Conservation (phyloP, 2,329 filamentous ascomycete species). For the Ophiostoma perfectum region DNA sequence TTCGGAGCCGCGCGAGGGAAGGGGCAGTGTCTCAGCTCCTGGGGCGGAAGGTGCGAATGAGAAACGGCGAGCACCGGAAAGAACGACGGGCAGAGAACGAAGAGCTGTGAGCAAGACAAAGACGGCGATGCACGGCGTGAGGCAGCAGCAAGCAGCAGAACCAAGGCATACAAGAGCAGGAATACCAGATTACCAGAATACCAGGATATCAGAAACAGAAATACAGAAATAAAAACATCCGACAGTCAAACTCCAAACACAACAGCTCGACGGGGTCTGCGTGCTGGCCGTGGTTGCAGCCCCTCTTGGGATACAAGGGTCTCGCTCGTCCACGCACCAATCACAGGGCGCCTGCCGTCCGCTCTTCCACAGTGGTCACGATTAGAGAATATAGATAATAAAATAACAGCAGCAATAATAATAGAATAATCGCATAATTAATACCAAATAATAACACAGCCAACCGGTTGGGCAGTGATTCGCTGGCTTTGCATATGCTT, state of each 20-base stretch:
- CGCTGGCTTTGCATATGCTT: slow-evolving; percentile 4
- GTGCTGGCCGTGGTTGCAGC: too few species aligned
- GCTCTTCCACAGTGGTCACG: too few species aligned
- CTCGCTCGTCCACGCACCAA: too few species aligned
- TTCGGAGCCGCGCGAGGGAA: background rate
- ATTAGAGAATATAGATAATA: background rate
- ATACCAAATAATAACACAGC: background rate
- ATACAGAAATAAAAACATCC: too few species aligned
- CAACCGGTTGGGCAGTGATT: background rate
- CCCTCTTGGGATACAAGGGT: too few species aligned
- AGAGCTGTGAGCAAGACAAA: background rate
- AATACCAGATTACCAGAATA: too few species aligned
- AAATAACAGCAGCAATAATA: background rate
- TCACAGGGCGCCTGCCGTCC: too few species aligned
- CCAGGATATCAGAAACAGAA: too few species aligned
- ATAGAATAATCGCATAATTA: background rate
- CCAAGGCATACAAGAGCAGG: background rate
- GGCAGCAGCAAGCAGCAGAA: background rate
- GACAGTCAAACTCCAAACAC: too few species aligned
- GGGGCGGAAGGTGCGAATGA: background rate
- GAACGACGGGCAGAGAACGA: background rate
- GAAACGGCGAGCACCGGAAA: background rate
- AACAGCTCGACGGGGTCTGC: too few species aligned
- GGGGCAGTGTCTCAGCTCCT: background rate
- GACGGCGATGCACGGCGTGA: background rate